These are phyloP conservation scores for Talaromyces funiculosus DNA, from an alignment of 2,329 filamentous ascomycete genomes.

Conservation along the genomic window DNA sequence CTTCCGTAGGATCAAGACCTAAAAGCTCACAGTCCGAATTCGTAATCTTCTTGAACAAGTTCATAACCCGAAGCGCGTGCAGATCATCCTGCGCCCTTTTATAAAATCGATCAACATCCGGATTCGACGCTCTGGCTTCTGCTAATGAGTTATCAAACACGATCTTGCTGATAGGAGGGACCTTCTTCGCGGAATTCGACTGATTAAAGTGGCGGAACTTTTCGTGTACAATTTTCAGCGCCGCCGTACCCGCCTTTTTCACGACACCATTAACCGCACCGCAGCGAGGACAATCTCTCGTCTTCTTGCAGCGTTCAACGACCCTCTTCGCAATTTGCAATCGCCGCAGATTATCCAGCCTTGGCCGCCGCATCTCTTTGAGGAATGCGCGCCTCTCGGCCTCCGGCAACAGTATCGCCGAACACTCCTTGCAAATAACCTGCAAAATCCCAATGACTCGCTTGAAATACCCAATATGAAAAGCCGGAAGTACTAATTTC, in stretches of 20 bases:
- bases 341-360: conserved; percentile 79
- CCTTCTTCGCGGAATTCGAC: conserved; percentile 80
- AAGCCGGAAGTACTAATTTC: conserved; percentile 80
- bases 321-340: conserved; percentile 82
- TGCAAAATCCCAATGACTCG: conserved; percentile 89
- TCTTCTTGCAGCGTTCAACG: conserved; percentile 83
- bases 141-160: conserved; percentile 81
- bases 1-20: conserved; percentile 78
- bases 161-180: conserved; percentile 72
- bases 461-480: conserved; percentile 93
- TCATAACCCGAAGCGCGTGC: conserved; percentile 80
- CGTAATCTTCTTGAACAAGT: conserved; percentile 83
- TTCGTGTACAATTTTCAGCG: conserved; percentile 92
- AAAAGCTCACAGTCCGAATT: conserved; percentile 84
- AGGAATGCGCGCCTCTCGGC: conserved; percentile 70
- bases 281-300: conserved; percentile 75
- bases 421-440: conserved; percentile 94
- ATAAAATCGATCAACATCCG: conserved; percentile 82
- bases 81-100: conserved; percentile 92
- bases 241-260: conserved; percentile 71
- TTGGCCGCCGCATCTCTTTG: conserved; percentile 71
- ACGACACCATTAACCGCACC: conserved; percentile 81
- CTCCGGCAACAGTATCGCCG: conserved; percentile 75
- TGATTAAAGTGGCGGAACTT: conserved; percentile 84
- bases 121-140: conserved; percentile 68